A percentile compares a stretch with the other conserved stretches of the same genome.
These are phyloP conservation scores for Zopfia rhizophila DNA, from an alignment of 2,329 filamentous ascomycete species.

Conservation along the genomic window DNA sequence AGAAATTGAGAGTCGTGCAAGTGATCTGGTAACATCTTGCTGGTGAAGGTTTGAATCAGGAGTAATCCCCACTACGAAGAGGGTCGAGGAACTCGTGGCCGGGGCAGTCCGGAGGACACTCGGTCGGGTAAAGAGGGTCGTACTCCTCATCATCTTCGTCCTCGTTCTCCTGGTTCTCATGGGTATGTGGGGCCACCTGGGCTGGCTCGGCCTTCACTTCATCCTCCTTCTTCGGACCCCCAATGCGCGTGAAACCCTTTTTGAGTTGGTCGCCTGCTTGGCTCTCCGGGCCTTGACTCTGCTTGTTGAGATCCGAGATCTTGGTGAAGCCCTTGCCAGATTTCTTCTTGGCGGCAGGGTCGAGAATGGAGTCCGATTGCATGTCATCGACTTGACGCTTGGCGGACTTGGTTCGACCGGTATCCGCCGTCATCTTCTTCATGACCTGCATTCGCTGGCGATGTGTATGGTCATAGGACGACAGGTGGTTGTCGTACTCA, in stretches of 20 bases:
- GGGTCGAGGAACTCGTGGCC: too few species aligned
- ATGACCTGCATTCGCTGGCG: conserved; percentile 78
- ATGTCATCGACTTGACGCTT: too few species aligned
- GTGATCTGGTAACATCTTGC: too few species aligned
- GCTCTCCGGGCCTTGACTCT: too few species aligned
- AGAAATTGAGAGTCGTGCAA: too few species aligned
- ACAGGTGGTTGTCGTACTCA: conserved; percentile 94
- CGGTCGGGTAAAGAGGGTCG: not conserved
- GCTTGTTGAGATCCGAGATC: conserved; percentile 3
- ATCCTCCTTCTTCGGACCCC: not conserved
- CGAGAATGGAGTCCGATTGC: too few species aligned
- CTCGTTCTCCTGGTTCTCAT: too few species aligned
- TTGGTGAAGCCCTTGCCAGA: not conserved
- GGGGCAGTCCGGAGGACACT: not conserved
- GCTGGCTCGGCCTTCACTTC: not conserved
- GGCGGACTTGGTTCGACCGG: too few species aligned
- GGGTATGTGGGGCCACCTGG: too few species aligned
- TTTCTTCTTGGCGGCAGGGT: too few species aligned
- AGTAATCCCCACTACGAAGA: too few species aligned
- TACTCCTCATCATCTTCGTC: not conserved
- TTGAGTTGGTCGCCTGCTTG: not conserved
- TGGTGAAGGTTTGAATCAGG: too few species aligned
- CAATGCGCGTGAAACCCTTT: not conserved
- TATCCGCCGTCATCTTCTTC: conserved; percentile 71
- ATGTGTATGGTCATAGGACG: conserved; percentile 95